Evolutionary conservation across 306 rosid genomes (phyloP).

Genomic region (Lathyrus tuberosus): DNA sequence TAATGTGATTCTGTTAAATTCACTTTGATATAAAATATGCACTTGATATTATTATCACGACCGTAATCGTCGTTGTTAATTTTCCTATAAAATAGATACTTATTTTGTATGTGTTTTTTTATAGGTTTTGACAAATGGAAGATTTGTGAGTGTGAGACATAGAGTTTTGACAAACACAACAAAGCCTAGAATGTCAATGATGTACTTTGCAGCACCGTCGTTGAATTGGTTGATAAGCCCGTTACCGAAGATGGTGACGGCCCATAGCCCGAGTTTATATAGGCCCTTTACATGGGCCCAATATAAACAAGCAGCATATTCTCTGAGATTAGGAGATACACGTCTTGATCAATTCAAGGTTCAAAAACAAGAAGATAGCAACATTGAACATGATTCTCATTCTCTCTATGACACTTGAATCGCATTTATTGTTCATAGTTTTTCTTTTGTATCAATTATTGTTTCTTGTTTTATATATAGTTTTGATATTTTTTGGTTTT

Average conservation of each 20-base stretch:
- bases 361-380: slow-evolving; percentile 13
- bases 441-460: not conserved
- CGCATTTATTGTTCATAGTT: not conserved
- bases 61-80: too few relatives aligned
- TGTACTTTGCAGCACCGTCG: slow-evolving; percentile 91
- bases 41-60: too few relatives aligned
- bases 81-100: not conserved
- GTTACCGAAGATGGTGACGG: slow-evolving; percentile 57
- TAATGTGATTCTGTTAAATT: not conserved
- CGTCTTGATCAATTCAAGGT: slow-evolving; percentile 80
- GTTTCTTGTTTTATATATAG: not conserved
- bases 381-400: slow-evolving; percentile 2
- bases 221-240: slow-evolving; percentile 67
- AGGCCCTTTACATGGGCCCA: slow-evolving; percentile 92
- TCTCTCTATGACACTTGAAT: slow-evolving; percentile 16
- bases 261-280: slow-evolving; percentile 50
- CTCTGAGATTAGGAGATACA: slow-evolving; percentile 71
- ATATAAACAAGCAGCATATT: slow-evolving; percentile 76
- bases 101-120: not conserved
- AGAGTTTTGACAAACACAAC: slow-evolving; percentile 62
- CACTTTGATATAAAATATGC: not conserved
- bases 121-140: slow-evolving; percentile 83
- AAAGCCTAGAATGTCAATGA: slow-evolving; percentile 74
- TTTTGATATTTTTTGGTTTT: slow-evolving; percentile 23
- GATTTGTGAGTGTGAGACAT: slow-evolving; percentile 77